Conservation (phyloP, 108 stramenopile species). For the Pseudonitzschia delicatissima region DNA sequence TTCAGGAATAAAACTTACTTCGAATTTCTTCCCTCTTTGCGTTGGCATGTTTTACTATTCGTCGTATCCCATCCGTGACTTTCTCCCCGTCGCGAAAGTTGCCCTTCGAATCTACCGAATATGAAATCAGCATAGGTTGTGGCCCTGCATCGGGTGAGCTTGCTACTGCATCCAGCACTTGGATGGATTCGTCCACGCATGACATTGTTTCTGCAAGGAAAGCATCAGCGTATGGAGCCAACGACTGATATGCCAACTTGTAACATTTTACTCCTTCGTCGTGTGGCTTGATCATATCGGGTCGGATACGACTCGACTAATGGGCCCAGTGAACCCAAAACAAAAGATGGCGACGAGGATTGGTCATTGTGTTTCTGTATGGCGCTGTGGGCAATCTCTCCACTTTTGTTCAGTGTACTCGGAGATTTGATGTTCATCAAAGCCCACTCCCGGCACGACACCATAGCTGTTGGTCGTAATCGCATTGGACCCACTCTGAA, state of each 20-base stretch:
- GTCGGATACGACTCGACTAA: slow-evolving; percentile 74
- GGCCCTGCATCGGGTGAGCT: slow-evolving; percentile 3
- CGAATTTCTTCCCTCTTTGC: slow-evolving; percentile 23
- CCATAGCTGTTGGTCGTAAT: slow-evolving; percentile 84
- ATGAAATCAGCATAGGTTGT: slow-evolving; percentile 63
- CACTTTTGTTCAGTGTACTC: slow-evolving; percentile 38
- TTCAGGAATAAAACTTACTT: slow-evolving; percentile 18
- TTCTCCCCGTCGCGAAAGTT: slow-evolving; percentile 60
- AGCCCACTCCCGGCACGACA: slow-evolving; percentile 74
- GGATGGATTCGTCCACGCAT: slow-evolving; percentile 63
- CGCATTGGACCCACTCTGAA: slow-evolving; percentile 59
- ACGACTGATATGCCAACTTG: slow-evolving; percentile 36
- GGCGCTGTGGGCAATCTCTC: slow-evolving; percentile 53
- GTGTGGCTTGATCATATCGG: slow-evolving; percentile 63
- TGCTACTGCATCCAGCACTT: slow-evolving; percentile 63
- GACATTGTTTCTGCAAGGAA: slow-evolving; percentile 84
- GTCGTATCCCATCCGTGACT: slow-evolving; percentile 33
- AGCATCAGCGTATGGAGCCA: slow-evolving; percentile 60
- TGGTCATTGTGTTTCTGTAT: slow-evolving; percentile 7
- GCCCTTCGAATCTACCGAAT: slow-evolving; percentile 55
- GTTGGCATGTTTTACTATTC: slow-evolving; percentile 28
- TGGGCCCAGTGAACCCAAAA: slow-evolving; percentile 73
- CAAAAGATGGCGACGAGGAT: slow-evolving; percentile 13
- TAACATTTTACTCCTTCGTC: slow-evolving; percentile 58
- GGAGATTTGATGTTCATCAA: slow-evolving; percentile 43